Conservation (phyloP, 352 stramenopile species). For the Phytopythium kandeliae region DNA sequence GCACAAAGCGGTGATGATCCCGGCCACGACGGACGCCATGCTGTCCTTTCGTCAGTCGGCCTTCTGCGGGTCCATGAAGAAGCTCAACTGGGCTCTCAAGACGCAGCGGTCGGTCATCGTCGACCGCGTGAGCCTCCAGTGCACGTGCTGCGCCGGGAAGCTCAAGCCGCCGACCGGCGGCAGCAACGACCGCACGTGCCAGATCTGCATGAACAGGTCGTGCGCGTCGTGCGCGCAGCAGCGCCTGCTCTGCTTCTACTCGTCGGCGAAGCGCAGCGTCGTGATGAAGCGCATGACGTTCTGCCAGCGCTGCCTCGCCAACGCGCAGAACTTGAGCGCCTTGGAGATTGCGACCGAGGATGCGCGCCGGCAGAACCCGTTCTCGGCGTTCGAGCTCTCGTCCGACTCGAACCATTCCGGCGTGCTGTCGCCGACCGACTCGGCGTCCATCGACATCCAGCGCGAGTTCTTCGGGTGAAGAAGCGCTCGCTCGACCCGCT, state of each 20-base stretch:
- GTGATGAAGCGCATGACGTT: constrained; percentile 19
- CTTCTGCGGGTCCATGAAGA: constrained; percentile 19
- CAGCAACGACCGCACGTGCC: constrained; percentile 1
- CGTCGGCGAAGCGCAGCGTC: constrained; percentile 9
- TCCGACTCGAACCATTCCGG: constrained; percentile 15
- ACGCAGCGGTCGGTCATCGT: constrained; percentile 12
- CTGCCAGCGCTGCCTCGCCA: constrained; percentile 18
- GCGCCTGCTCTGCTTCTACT: constrained; percentile 22
- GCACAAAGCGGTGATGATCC: constrained; percentile 6
- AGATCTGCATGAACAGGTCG: constrained; percentile 6
- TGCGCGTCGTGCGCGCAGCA: constrained; percentile 13
- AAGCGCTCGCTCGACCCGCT: no score
- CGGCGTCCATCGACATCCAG: constrained; percentile 22
- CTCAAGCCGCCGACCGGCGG: not conserved
- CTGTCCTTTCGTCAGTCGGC: constrained; percentile 1
- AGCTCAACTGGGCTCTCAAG: constrained; percentile 15
- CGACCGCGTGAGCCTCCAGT: constrained; percentile 1
- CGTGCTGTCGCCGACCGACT: constrained; percentile 22
- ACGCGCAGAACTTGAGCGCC: constrained; percentile 12
- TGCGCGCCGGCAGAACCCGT: constrained; percentile 16
- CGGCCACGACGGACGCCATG: constrained; percentile 3
- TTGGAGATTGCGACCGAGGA: constrained; percentile 26
- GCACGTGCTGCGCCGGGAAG: not conserved
- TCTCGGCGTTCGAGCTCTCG: constrained; percentile 25
- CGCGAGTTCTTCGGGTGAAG: constrained; percentile 33